Percentiles rank a stretch among this genome's conserved stretches.
phyloP scores from a whole-genome alignment of 1,284 basidiomycete genomes.

The Butyriboletus regius region DNA sequence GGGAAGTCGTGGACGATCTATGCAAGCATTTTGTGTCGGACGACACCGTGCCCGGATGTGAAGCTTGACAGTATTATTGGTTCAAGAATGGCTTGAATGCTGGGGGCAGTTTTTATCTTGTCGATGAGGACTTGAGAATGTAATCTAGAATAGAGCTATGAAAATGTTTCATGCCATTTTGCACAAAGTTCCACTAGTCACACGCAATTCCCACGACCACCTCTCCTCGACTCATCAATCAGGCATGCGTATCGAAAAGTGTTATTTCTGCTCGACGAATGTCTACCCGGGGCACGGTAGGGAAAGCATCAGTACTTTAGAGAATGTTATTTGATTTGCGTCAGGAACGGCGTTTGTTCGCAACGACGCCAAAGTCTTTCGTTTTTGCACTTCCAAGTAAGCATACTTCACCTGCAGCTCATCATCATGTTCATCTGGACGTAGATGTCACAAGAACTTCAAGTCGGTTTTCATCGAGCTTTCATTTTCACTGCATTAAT shows the following conservation, averaged over 20 bases:
- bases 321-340: background rate
- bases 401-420: conserved; percentile 23
- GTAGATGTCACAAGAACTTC: conserved; percentile 94
- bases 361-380: conserved; percentile 93
- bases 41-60: background rate
- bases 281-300: conserved; percentile 91
- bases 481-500: background rate
- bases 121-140: background rate
- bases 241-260: conserved; percentile 78
- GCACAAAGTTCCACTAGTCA: background rate
- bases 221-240: background rate
- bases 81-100: background rate
- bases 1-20: conserved; percentile 45
- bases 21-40: conserved; percentile 7
- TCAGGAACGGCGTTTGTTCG: conserved; percentile 86
- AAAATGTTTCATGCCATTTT: background rate
- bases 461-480: conserved; percentile 49
- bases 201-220: conserved; percentile 20
- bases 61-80: background rate
- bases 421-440: conserved; percentile 7
- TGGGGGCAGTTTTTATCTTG: background rate
- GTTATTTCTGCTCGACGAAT: conserved; percentile 87
- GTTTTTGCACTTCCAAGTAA: conserved; percentile 94
- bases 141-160: background rate
- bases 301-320: conserved; percentile 10